Evolutionary conservation across 257 asterid species (phyloP), one percentile per base, ranked within the genome.

Genomic region (Fraxinus excelsior): DNA sequence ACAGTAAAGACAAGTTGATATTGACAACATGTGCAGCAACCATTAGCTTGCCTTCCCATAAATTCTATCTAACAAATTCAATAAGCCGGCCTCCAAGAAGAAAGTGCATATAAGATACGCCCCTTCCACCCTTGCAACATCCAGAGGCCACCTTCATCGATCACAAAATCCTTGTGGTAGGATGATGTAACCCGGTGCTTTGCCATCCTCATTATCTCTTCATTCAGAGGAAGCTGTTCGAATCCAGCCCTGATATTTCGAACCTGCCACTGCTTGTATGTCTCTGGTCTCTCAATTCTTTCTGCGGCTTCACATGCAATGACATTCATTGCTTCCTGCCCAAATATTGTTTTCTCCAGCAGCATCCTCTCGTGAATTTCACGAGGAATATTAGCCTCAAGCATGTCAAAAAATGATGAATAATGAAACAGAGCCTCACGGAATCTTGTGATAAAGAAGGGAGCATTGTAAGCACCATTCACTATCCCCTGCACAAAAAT

Each of bases 101-200:
- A 82, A 35, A 86, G 81, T 2, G 86, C 91, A 29, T 77, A 84
- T 16, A 87, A 35, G 12, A 79, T 84, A 18, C 91, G 89, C 37
- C 93, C 93, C 72, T 86, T 87, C 93, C 93, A 89, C 51, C 93
- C 93, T 74, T 86, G 91, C 79, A 89, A 56, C 78, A 89, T 37
- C 93, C 93, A 89, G 3, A 38, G 71, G 32, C 93, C 87, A 73
- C 85, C 90, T 81, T 84, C 87, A 73, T 85, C 89, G 23, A 89
- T 79, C 66, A 82, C 77, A 28, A 89, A 85, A 77, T 87, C 87
- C 76, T 87, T 85, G 76, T 83, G 85, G 80, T 87, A 89, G 3
- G 65, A 72, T 5, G 70, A 29, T 75, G 73, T 71, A 8, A 80
- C 86, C 76, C 84, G 78, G 12, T 73, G 69, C 58, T 74, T 80